Evolutionary conservation across 2,329 filamentous ascomycete genomes (phyloP), one percentile per base, ranked within the genome.

Genomic region (Didymella pinodella): DNA sequence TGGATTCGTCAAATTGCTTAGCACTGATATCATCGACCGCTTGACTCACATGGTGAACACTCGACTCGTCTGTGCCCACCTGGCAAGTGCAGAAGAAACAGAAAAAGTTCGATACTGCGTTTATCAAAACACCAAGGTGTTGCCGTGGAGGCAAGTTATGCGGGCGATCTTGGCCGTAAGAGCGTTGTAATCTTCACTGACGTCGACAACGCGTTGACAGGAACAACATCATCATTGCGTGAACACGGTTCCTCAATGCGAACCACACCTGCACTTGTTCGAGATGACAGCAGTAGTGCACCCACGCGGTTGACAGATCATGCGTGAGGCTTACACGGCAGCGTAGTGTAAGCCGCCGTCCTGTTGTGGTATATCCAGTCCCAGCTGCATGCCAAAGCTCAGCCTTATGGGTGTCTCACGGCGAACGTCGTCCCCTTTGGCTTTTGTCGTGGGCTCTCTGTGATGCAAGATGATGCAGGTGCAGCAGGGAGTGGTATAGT

Each of bases 91-190:
- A 26, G 25, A 41, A n/a, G 26, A 54, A 22, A 22, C 22, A 22
- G 22, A 22, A 22, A 58, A 49, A 49, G 2, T 25, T 45, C 18
- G 18, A 53, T 26, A 31, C 28, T 14, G 43, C 18, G 45, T 44
- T 41, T 49, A 40, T 49, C 50, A 48, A 52, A 45, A 31, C 45
- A 26, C 44, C 45, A 40, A 18, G 20, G 31, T 45, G 32, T 34
- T n/a, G 34, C 43, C 51, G 47, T 32, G 31, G 32, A 44, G 57
- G 57, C 41, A 59, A 22, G 26, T 59, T 40, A 52, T 22, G 41
- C 57, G 57, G 57, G 57, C 57, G 57, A 59, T 28, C 51, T 55
- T 59, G 41, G 52, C 51, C 57, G 57, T n/a, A 48, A 51, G 48
- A 29, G 34, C 29, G 44, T 25, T 25, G 22, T 25, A 36, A 45